Conservation (phyloP, 2,329 filamentous ascomycete species). For the Magnaporthales sp. region DNA sequence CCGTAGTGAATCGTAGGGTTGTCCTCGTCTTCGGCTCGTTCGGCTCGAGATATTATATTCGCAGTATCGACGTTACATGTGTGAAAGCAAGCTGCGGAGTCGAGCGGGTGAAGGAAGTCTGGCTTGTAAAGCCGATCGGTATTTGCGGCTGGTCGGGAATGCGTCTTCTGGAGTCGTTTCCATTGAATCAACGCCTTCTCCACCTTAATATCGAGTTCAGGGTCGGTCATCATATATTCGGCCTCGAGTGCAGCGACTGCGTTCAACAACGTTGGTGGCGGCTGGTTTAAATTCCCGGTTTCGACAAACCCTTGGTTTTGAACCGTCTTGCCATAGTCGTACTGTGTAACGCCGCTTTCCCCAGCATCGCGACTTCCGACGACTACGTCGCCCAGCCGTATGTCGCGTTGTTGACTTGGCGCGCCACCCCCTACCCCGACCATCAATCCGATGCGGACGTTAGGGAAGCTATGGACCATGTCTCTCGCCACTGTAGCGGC, state of each 20-base stretch:
- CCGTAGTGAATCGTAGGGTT: constrained; percentile 17
- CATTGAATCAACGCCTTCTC: neutral
- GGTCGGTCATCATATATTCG: constrained; percentile 9
- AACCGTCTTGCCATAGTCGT: too few species aligned
- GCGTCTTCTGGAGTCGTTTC: neutral
- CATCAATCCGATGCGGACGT: constrained; percentile 21
- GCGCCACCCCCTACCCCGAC: constrained; percentile 26
- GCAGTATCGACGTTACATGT: too few species aligned
- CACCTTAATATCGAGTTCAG: constrained; percentile 11
- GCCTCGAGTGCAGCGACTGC: neutral
- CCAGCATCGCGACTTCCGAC: constrained; percentile 15
- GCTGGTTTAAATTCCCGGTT: constrained; percentile 5
- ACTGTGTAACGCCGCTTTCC: constrained; percentile 17
- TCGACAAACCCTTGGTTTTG: constrained; percentile 10
- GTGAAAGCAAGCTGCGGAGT: too few species aligned
- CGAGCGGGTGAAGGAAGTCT: too few species aligned
- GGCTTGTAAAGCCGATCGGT: too few species aligned
- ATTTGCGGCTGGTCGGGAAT: neutral
- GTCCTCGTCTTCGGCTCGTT: constrained; percentile 10
- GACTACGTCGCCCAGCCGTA: constrained; percentile 24
- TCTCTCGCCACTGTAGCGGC: constrained; percentile 18
- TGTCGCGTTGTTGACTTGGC: constrained; percentile 22
- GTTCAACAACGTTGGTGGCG: neutral
- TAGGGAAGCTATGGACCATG: constrained; percentile 20
- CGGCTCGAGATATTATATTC: neutral